These are phyloP conservation scores for Xerophyta viscosa DNA, from an alignment of 106 monocot genomes.

Conservation along the genomic window DNA sequence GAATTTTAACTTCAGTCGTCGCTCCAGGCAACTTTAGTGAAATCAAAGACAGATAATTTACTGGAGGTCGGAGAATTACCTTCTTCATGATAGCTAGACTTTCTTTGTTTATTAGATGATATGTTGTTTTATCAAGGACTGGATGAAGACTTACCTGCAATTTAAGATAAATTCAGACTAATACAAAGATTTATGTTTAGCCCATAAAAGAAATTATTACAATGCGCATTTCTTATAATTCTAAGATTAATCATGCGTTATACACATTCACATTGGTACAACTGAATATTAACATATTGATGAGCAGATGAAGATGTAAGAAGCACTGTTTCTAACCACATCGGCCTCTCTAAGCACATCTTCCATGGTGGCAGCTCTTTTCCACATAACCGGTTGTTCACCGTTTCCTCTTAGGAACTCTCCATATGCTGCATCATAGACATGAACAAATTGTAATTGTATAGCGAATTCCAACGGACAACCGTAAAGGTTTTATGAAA, in stretches of 20 bases:
- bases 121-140: constrained; percentile 92
- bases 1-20: no score
- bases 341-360: constrained; percentile 94
- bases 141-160: constrained; percentile 97
- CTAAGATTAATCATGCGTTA: no score
- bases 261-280: no score
- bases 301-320: no score
- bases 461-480: no score
- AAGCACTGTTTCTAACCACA: constrained; percentile 38
- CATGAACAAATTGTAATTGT: no score
- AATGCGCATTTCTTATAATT: no score
- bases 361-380: constrained; percentile 91
- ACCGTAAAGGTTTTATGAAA: no score
- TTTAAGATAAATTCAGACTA: no score
- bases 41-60: not conserved
- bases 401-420: constrained; percentile 86
- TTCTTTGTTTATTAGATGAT: constrained; percentile 96
- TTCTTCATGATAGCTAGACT: constrained; percentile 94
- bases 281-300: no score
- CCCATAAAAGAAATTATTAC: not conserved
- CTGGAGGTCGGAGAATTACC: constrained; percentile 21
- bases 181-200: not conserved
- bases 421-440: constrained; percentile 60
- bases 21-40: no score
- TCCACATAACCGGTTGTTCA: constrained; percentile 94